Evolutionary conservation across 345 rosid species (phyloP).

Genomic region (Bruguiera parviflora): DNA sequence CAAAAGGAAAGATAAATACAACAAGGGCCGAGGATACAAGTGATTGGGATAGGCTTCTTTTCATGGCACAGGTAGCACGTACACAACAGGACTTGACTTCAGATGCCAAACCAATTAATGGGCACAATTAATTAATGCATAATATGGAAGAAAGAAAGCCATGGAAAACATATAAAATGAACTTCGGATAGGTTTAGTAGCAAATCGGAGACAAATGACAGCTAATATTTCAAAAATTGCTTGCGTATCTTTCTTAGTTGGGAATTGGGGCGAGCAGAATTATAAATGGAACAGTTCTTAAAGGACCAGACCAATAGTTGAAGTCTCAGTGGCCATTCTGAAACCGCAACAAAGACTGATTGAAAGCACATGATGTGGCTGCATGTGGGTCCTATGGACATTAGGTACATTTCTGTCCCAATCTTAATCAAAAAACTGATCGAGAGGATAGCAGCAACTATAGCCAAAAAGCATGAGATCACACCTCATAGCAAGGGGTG

Average conservation of each 20-base stretch:
- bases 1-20: neutral
- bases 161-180: neutral
- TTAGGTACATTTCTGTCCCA: conserved; percentile 3
- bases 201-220: no score
- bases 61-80: neutral
- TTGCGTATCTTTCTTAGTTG: neutral
- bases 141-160: neutral
- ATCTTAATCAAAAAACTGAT: conserved; percentile 2
- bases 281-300: neutral
- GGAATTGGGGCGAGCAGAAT: neutral
- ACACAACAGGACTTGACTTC: neutral
- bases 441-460: conserved; percentile 8
- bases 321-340: conserved; percentile 22
- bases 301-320: neutral
- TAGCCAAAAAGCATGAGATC: neutral
- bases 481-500: neutral
- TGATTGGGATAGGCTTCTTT: neutral
- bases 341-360: conserved; percentile 36
- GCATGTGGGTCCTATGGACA: conserved; percentile 23
- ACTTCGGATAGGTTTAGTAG: no score
- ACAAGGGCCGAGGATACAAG: neutral
- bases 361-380: conserved; percentile 31
- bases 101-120: neutral
- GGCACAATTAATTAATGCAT: neutral
- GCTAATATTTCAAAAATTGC: no score